phyloP scores from a whole-genome alignment of 352 stramenopile species.

The Phytophthora palmivora region DNA sequence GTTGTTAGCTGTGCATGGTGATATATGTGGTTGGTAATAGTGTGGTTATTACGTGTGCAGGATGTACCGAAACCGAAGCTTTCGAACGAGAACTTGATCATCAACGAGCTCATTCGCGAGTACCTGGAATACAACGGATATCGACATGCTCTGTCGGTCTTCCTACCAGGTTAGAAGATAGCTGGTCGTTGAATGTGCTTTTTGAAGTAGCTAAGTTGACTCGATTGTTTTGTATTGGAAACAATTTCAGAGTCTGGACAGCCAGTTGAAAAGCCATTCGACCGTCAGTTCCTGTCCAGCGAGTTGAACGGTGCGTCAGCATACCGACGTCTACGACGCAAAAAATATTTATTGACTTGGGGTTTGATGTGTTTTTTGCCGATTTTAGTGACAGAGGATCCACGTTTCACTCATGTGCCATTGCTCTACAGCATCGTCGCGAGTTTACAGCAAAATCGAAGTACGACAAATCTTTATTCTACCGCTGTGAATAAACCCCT shows the following conservation, averaged over 20 bases:
- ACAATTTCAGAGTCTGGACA: conserved; percentile 75
- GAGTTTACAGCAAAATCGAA: conserved; percentile 49
- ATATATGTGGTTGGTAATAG: neutral
- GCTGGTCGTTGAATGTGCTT: neutral
- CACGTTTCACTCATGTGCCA: conserved; percentile 72
- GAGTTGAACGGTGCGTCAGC: conserved; percentile 69
- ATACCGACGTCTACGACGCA: neutral
- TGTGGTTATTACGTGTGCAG: conserved; percentile 11
- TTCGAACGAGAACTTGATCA: conserved; percentile 93
- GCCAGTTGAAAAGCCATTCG: conserved; percentile 78
- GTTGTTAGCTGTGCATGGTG: neutral
- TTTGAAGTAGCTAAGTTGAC: neutral
- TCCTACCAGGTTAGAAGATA: conserved; percentile 60
- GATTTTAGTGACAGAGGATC: conserved; percentile 64
- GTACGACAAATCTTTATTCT: conserved; percentile 13
- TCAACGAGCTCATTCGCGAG: conserved; percentile 95
- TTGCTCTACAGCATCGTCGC: conserved; percentile 87
- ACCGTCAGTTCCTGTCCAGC: conserved; percentile 80
- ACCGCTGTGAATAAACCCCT: neutral
- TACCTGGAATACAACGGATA: conserved; percentile 96
- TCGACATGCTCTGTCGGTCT: conserved; percentile 86
- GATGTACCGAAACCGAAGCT: conserved; percentile 75
- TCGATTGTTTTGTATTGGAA: conserved; percentile 17
- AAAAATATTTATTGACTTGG: neutral
- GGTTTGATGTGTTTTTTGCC: neutral